Percentiles rank a stretch among this genome's conserved stretches.
Evolutionary conservation across 768 basidiomycete species (phyloP).

Genomic region (Dacryopinax primogenitus): DNA sequence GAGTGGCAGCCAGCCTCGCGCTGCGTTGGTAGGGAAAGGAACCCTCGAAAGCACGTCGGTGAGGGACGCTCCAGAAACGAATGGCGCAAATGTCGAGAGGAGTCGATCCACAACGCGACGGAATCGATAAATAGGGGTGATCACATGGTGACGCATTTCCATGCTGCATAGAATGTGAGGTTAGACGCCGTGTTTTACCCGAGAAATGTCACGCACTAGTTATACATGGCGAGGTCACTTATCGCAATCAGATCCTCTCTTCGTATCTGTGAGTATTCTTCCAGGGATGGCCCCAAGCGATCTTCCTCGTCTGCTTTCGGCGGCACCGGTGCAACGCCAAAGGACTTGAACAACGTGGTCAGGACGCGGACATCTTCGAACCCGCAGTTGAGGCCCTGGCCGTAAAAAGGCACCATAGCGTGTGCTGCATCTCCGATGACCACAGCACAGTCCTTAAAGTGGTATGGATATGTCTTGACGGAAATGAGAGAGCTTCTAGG

Average conservation of each 20-base stretch:
- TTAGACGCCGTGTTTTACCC: conserved; percentile 10
- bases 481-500: conserved; percentile 82
- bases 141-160: conserved; percentile 90
- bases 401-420: conserved; percentile 97
- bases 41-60: conserved; percentile 25
- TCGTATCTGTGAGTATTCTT: conserved; percentile 65
- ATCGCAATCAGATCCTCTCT: conserved; percentile 86
- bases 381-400: conserved; percentile 95
- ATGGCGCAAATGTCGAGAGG: conserved; percentile 23
- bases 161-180: conserved; percentile 39
- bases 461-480: conserved; percentile 84
- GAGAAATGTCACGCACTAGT: conserved; percentile 60
- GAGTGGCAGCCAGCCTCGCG: conserved; percentile 75
- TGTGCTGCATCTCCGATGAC: conserved; percentile 92
- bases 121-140: conserved; percentile 63
- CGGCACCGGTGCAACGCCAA: conserved; percentile 44
- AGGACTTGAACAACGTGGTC: conserved; percentile 55
- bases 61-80: conserved; percentile 40
- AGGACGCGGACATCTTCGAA: conserved; percentile 93
- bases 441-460: conserved; percentile 76
- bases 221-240: conserved; percentile 83
- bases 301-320: conserved; percentile 28
- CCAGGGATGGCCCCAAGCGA: conserved; percentile 43
- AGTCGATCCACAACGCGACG: conserved; percentile 69
- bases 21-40: conserved; percentile 44